A percentile compares a stretch with the other conserved stretches of the same genome.
Evolutionary conservation across 2,329 filamentous ascomycete genomes (phyloP).

Genomic region (Hymenoscyphus scutula): DNA sequence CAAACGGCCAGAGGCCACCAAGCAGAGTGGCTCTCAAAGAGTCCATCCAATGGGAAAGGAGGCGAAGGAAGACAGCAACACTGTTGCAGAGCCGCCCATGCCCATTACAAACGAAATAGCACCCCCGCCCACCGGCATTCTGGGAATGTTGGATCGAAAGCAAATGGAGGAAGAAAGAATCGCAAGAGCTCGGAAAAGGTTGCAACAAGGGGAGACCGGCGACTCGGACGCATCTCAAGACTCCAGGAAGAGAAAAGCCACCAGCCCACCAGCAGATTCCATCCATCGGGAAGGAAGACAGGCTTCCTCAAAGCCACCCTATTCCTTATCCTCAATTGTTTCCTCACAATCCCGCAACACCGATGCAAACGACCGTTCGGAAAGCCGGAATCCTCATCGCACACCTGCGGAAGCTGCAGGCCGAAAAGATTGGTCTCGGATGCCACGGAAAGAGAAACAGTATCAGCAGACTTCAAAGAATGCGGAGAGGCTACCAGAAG

Average conservation of each 20-base stretch:
- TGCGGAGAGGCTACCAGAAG: conserved; percentile 7
- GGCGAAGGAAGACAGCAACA: not conserved
- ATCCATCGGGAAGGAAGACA: conserved; percentile 15
- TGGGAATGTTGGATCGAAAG: conserved; percentile 65
- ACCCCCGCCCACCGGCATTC: conserved; percentile 11
- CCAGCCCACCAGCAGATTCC: conserved; percentile 28
- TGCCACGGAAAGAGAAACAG: not conserved
- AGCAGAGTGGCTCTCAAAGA: not conserved
- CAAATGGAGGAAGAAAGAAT: conserved; percentile 84
- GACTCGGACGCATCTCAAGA: not conserved
- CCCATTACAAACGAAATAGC: not conserved
- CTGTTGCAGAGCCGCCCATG: not conserved
- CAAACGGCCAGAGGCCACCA: not conserved
- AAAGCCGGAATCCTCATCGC: not conserved
- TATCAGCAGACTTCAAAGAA: conserved; percentile 1
- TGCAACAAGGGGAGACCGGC: conserved; percentile 48
- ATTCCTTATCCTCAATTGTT: conserved; percentile 3
- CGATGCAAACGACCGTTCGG: not conserved
- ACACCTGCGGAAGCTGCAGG: not conserved
- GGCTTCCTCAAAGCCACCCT: conserved; percentile 9
- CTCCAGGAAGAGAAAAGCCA: conserved; percentile 35
- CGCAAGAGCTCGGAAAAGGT: conserved; percentile 46
- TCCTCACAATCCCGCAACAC: not conserved
- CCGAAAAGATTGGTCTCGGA: not conserved
- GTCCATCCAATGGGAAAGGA: conserved; percentile 1